Base-by-base conservation (phyloP, 805 yeast species). In the Candida krabiensis region DNA sequence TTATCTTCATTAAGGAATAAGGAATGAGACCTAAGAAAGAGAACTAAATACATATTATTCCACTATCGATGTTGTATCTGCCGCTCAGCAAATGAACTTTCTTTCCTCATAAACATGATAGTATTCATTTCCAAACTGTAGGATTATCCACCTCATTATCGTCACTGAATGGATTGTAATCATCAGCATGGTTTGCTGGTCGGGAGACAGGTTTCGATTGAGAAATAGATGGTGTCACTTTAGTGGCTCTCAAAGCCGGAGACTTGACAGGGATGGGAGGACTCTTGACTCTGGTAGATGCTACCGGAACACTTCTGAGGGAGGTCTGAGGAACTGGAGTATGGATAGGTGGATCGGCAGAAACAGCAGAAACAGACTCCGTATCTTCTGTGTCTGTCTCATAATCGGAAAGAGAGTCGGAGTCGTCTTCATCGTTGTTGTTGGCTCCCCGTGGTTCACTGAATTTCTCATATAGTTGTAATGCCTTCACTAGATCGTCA, bases 401-500 rank as follows among this genome's bases (percentile, higher is more conserved):
- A 23, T 64, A 66, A 24, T 63, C 61, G 9, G 64, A 66, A 12
- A 67, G 67, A 9, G 65, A 71, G n/a, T n/a, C n/a, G n/a, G n/a
- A n/a, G n/a, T n/a, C n/a, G 41, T 66, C 72, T 19, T 64, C 59
- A 38, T 64, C 66, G 1, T 58, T 60, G 17, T 64, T 67, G 13
- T 67, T 70, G 9, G 71, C 70, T 38, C 71, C 77, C 31, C 67
- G 37, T 49, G 77, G 61, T 42, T 67, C 45, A 49, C 80, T 60
- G 66, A 67, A 60, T 33, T 73, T 71, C 41, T 90, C 96, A 58
- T 79, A 90, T 37, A 69, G 63, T 50, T 79, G 77, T 52, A 93
- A 71, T 0, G 89, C 83, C 4, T 67, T 67, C 5, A 93, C 95
- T 44, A 93, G 72, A 58, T 87, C 90, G 52, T 93, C 99, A 58